These are phyloP conservation scores for Passalora sequoiae DNA, from an alignment of 2,329 filamentous ascomycete genomes.

Conservation along the genomic window DNA sequence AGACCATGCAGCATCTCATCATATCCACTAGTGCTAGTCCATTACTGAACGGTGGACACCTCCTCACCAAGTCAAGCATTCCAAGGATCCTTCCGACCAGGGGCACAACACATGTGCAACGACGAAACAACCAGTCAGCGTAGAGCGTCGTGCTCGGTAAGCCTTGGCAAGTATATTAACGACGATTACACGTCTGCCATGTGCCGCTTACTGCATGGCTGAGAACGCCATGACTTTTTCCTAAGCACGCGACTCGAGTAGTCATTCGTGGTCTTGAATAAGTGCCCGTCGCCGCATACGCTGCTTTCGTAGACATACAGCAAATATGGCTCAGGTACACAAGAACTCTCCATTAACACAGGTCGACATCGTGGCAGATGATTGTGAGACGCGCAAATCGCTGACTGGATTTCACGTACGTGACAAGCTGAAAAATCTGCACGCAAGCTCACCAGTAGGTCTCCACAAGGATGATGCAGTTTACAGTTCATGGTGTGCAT, in stretches of 20 bases:
- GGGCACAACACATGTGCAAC: neutral
- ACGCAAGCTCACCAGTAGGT: neutral
- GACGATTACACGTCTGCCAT: neutral
- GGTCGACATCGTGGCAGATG: neutral
- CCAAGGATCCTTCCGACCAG: too few species aligned
- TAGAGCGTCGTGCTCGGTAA: neutral
- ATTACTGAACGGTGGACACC: too few species aligned
- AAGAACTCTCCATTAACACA: neutral
- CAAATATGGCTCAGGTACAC: neutral
- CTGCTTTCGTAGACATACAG: neutral
- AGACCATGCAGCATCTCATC: too few species aligned
- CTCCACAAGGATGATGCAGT: neutral
- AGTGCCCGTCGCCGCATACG: neutral
- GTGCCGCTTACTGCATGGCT: slow-evolving; percentile 2
- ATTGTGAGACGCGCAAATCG: neutral
- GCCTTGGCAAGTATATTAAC: neutral
- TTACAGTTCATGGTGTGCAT: neutral
- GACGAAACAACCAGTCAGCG: neutral
- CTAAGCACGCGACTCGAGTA: slow-evolving; percentile 1
- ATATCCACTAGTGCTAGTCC: too few species aligned
- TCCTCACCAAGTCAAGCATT: too few species aligned
- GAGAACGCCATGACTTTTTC: neutral
- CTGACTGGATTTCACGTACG: neutral
- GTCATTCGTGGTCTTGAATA: neutral
- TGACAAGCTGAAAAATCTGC: neutral